Conservation (phyloP, 192 early-diverging fungal species). For the Globomyces pollinis-pini region DNA sequence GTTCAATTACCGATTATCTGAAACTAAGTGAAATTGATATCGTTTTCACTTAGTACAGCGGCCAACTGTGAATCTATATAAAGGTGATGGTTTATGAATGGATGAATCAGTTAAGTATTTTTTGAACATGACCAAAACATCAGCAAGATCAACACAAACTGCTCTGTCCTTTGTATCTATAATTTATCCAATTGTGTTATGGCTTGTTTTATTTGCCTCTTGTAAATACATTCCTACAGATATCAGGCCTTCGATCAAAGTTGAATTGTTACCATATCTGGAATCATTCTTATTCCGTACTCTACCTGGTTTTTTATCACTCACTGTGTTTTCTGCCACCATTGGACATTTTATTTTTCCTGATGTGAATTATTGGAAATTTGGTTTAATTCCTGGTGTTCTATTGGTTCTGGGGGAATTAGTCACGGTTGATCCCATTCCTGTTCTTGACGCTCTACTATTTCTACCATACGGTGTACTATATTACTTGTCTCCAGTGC, state of each 20-base stretch:
- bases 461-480: slow-evolving; percentile 69
- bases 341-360: slow-evolving; percentile 8
- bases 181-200: slow-evolving; percentile 12
- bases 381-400: slow-evolving; percentile 18
- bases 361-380: slow-evolving; percentile 4
- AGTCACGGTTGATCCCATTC: slow-evolving; percentile 41
- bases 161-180: too few species aligned
- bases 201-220: slow-evolving; percentile 20
- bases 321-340: slow-evolving; percentile 8
- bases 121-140: too few species aligned
- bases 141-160: too few species aligned
- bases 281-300: slow-evolving; percentile 64
- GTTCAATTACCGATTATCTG: too few species aligned
- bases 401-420: slow-evolving; percentile 41
- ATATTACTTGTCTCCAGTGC: slow-evolving; percentile 57
- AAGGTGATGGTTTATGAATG: too few species aligned
- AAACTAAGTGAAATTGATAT: too few species aligned
- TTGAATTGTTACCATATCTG: slow-evolving; percentile 54
- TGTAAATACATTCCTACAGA: slow-evolving; percentile 25
- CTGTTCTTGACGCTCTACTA: slow-evolving; percentile 47
- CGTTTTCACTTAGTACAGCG: too few species aligned
- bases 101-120: too few species aligned
- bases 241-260: slow-evolving; percentile 53
- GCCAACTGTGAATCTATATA: too few species aligned
- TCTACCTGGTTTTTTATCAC: slow-evolving; percentile 26